These are phyloP conservation scores for Pleurotus cornucopiae DNA, from an alignment of 768 basidiomycete genomes.

Conservation along the genomic window DNA sequence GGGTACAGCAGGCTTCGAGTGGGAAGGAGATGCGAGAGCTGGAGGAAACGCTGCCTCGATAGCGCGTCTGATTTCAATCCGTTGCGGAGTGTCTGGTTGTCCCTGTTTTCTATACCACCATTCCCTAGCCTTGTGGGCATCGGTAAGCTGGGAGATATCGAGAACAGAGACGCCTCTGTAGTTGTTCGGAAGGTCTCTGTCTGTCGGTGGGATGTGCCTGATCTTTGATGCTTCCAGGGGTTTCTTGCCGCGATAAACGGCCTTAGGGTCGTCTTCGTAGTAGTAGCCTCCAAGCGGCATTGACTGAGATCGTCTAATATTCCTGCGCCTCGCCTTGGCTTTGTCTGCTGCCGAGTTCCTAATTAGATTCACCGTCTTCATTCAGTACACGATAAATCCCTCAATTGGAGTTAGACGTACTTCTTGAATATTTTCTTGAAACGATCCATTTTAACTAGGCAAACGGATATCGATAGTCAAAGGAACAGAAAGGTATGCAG, in stretches of 20 bases:
- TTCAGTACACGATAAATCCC: neutral
- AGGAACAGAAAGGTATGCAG: no score
- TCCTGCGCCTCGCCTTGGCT: neutral
- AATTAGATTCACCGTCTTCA: neutral
- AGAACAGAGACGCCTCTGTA: neutral
- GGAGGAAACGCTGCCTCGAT: no score
- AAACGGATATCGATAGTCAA: no score
- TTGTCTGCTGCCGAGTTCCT: conserved; percentile 3
- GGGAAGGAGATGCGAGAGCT: no score
- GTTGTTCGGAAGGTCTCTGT: neutral
- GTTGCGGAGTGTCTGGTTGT: neutral
- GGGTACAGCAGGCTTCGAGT: no score
- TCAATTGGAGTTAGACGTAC: neutral
- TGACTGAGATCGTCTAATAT: neutral
- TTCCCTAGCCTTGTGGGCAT: neutral
- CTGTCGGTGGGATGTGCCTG: neutral
- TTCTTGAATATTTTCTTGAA: conserved; percentile 7
- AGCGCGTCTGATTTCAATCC: no score
- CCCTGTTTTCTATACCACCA: neutral
- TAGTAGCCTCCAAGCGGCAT: neutral
- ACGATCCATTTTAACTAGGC: neutral
- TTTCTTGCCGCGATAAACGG: conserved; percentile 2
- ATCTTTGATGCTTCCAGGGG: neutral
- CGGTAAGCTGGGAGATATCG: neutral
- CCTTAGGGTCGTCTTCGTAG: conserved; percentile 1